Percentiles rank a stretch among this genome's conserved stretches.
Conservation (phyloP, 1,284 basidiomycete species). For the Singerocomus rubriflavus region DNA sequence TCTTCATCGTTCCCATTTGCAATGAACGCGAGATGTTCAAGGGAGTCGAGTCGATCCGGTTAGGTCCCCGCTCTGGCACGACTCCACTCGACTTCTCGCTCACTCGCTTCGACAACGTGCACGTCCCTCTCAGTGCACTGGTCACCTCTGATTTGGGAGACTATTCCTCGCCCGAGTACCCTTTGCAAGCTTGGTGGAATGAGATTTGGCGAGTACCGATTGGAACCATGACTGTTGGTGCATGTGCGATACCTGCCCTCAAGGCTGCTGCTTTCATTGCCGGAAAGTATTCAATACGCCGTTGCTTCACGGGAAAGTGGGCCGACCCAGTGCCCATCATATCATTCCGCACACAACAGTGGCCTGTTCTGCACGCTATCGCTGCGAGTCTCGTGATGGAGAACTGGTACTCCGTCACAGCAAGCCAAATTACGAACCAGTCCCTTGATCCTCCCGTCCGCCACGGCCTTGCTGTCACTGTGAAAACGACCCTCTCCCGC, state of each 20-base stretch:
- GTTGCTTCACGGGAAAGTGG: slow-evolving; percentile 43
- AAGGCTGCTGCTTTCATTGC: slow-evolving; percentile 49
- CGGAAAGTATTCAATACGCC: slow-evolving; percentile 48
- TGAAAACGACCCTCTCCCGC: slow-evolving; percentile 49
- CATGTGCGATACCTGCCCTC: slow-evolving; percentile 39
- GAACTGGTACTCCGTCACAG: slow-evolving; percentile 42
- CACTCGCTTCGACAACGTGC: slow-evolving; percentile 22
- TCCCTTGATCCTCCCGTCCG: slow-evolving; percentile 40
- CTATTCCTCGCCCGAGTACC: slow-evolving; percentile 36
- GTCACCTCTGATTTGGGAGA: slow-evolving; percentile 42
- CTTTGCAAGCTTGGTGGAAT: slow-evolving; percentile 47
- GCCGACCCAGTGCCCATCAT: slow-evolving; percentile 43
- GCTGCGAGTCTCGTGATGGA: slow-evolving; percentile 46
- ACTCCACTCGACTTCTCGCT: slow-evolving; percentile 25
- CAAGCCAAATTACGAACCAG: slow-evolving; percentile 35
- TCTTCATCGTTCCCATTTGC: slow-evolving; percentile 44
- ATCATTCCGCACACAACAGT: slow-evolving; percentile 56
- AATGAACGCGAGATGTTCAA: slow-evolving; percentile 41
- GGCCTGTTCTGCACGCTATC: slow-evolving; percentile 46
- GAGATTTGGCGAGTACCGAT: slow-evolving; percentile 52
- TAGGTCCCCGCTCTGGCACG: slow-evolving; percentile 23
- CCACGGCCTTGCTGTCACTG: slow-evolving; percentile 48
- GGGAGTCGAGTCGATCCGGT: slow-evolving; percentile 31
- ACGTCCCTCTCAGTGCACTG: slow-evolving; percentile 33
- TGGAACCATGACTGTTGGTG: no score